These are phyloP conservation scores for Metarhizium album DNA, from an alignment of 2,329 filamentous ascomycete genomes.

Conservation along the genomic window DNA sequence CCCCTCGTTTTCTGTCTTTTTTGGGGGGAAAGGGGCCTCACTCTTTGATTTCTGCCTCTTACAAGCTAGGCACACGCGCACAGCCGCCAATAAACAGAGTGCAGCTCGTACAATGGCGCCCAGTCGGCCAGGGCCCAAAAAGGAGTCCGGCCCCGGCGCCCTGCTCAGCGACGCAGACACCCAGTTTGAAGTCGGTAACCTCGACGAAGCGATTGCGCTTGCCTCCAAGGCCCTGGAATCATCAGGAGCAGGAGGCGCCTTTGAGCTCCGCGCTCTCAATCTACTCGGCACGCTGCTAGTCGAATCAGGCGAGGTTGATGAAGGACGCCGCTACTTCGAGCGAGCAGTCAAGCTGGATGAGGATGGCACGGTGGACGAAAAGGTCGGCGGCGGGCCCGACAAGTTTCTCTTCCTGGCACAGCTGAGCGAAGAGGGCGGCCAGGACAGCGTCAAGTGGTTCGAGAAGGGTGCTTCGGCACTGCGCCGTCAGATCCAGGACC, in stretches of 20 bases:
- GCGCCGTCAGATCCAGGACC: conserved; percentile 55
- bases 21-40: no score
- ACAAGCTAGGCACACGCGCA: no score
- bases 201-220: conserved; percentile 28
- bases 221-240: conserved; percentile 33
- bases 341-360: conserved; percentile 66
- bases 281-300: conserved; percentile 73
- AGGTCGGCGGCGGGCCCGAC: conserved; percentile 71
- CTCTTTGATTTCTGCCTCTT: neutral
- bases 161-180: conserved; percentile 29
- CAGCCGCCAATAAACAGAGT: neutral
- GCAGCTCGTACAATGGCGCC: conserved; percentile 25
- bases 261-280: conserved; percentile 56
- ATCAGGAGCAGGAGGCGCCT: conserved; percentile 34
- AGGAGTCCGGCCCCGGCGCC: conserved; percentile 17
- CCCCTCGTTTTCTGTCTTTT: neutral
- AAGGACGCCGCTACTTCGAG: conserved; percentile 61
- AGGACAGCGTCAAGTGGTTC: conserved; percentile 57
- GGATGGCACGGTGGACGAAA: conserved; percentile 59
- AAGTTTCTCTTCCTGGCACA: conserved; percentile 95
- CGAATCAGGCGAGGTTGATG: conserved; percentile 70
- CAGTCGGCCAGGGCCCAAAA: conserved; percentile 27
- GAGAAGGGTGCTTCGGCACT: conserved; percentile 62
- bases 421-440: conserved; percentile 61
- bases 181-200: conserved; percentile 30